These are phyloP conservation scores for Thalassiosira livingstoniorum DNA, from an alignment of 352 stramenopile species.

Conservation along the genomic window DNA sequence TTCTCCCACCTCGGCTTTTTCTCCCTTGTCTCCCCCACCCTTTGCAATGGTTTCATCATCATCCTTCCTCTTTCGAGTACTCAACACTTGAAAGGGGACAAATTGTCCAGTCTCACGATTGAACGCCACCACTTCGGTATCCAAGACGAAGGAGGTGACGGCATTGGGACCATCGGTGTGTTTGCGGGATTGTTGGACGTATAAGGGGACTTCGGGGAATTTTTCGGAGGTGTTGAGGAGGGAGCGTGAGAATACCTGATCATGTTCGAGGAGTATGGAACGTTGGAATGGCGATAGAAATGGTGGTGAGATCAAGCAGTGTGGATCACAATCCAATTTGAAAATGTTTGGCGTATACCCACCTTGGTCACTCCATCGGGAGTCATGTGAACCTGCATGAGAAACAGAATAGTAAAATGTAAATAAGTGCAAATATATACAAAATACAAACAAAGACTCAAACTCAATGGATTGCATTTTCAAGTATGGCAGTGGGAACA, in stretches of 20 bases:
- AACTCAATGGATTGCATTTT: background rate
- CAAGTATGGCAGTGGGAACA: slow-evolving; percentile 47
- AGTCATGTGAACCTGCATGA: slow-evolving; percentile 88
- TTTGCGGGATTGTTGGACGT: slow-evolving; percentile 82
- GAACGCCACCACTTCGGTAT: slow-evolving; percentile 98
- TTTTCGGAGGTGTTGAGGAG: slow-evolving; percentile 98
- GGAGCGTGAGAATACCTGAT: slow-evolving; percentile 95
- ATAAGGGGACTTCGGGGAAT: slow-evolving; percentile 92
- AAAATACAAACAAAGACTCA: background rate
- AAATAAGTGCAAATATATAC: slow-evolving; percentile 23
- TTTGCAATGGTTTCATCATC: no score
- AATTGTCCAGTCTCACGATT: slow-evolving; percentile 95
- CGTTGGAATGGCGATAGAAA: background rate
- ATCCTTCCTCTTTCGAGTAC: slow-evolving; percentile 95
- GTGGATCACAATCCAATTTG: no score
- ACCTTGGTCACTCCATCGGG: slow-evolving; percentile 88
- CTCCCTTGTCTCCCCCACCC: no score
- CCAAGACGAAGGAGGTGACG: slow-evolving; percentile 92
- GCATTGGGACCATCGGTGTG: no score
- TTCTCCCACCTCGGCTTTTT: slow-evolving; percentile 72
- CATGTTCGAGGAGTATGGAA: slow-evolving; percentile 37
- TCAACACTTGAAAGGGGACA: slow-evolving; percentile 99
- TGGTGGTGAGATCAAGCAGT: no score
- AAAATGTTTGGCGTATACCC: no score
- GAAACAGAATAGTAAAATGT: background rate